phyloP scores from a whole-genome alignment of 192 early-diverging fungal species.

The Backusella morwellensis region DNA sequence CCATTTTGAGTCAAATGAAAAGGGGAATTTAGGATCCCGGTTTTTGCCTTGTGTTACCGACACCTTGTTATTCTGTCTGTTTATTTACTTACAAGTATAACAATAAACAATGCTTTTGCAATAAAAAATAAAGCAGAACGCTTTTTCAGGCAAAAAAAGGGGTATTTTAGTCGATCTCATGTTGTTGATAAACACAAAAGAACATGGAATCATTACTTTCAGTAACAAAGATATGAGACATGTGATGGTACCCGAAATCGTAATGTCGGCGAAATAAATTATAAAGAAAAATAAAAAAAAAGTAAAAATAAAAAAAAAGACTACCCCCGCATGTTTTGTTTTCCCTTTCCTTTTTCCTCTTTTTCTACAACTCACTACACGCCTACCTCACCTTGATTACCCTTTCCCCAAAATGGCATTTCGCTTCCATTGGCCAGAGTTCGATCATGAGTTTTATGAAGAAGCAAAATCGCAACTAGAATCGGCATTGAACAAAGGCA shows the following conservation, averaged over 20 bases:
- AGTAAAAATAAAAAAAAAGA: neutral
- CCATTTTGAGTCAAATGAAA: neutral
- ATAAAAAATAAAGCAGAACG: neutral
- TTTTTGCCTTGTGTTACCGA: neutral
- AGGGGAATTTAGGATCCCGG: neutral
- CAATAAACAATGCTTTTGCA: neutral
- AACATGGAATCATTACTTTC: neutral
- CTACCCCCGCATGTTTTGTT: conserved; percentile 7
- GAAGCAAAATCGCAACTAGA: conserved; percentile 85
- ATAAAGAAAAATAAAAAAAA: neutral
- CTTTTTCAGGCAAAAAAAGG: neutral
- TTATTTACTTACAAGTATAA: neutral
- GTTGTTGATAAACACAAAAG: neutral
- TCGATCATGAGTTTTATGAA: conserved; percentile 83
- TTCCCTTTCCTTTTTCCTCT: conserved; percentile 2
- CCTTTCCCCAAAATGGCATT: conserved; percentile 69
- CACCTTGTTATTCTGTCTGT: neutral
- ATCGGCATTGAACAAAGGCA: conserved; percentile 90
- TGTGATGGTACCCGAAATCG: neutral
- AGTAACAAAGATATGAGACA: neutral
- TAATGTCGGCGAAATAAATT: neutral
- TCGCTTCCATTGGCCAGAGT: conserved; percentile 95
- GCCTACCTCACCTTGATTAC: neutral
- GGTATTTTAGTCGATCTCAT: neutral
- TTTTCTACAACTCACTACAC: neutral